Conservation (phyloP, 768 basidiomycete species). For the Mycena epipterygia region DNA sequence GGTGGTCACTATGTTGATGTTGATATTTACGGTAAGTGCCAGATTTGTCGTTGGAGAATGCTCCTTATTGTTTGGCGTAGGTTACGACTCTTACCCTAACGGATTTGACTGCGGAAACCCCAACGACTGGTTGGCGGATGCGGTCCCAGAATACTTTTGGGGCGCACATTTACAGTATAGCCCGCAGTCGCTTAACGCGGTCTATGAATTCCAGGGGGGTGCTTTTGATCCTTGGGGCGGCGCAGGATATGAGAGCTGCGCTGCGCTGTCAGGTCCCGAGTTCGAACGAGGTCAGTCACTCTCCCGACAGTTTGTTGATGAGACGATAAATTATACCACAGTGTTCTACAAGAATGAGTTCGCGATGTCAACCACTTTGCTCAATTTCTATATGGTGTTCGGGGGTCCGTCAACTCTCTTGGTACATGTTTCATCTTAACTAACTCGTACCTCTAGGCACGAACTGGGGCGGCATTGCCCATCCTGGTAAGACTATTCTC, state of each 20-base stretch:
- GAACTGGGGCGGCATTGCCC: constrained; percentile 55
- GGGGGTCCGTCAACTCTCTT: constrained; percentile 50
- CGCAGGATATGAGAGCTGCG: constrained; percentile 50
- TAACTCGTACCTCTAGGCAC: constrained; percentile 44
- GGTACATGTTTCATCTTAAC: no score
- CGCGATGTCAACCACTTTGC: constrained; percentile 61
- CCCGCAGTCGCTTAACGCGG: constrained; percentile 55
- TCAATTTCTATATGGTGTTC: constrained; percentile 66
- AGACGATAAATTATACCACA: constrained; percentile 21
- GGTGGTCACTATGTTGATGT: constrained; percentile 60
- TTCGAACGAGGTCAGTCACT: constrained; percentile 57
- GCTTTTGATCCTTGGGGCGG: constrained; percentile 65
- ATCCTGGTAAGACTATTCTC: constrained; percentile 46
- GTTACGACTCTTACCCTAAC: constrained; percentile 64
- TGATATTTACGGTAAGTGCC: constrained; percentile 59
- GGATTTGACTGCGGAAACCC: constrained; percentile 69
- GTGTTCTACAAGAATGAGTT: constrained; percentile 65
- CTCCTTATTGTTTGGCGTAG: constrained; percentile 35
- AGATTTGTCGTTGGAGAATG: neutral
- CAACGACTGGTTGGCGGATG: constrained; percentile 57
- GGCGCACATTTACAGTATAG: constrained; percentile 52
- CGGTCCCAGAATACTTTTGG: constrained; percentile 60
- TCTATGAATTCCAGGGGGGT: constrained; percentile 65
- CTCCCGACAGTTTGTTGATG: neutral
- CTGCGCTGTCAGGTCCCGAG: constrained; percentile 53